These are phyloP conservation scores for Trichoderma hamatum DNA, from an alignment of 2,329 filamentous ascomycete species.

Conservation along the genomic window DNA sequence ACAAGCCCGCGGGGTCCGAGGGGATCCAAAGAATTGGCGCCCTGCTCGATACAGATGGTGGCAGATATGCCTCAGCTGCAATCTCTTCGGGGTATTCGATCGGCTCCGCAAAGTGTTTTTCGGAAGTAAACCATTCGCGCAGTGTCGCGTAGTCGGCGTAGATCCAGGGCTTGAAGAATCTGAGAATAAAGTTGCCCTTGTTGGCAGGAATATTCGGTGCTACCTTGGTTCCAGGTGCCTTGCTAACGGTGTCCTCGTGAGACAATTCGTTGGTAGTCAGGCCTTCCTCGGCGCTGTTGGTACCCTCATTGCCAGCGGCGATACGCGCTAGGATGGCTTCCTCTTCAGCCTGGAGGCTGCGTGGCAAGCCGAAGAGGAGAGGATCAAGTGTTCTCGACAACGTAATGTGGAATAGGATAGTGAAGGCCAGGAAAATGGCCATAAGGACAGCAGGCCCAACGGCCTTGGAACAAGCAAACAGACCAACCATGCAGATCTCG, in stretches of 20 bases:
- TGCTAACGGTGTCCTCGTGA: constrained; percentile 25
- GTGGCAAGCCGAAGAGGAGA: constrained; percentile 71
- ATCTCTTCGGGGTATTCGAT: constrained; percentile 61
- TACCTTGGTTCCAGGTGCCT: constrained; percentile 32
- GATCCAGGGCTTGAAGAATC: constrained; percentile 75
- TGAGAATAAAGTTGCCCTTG: constrained; percentile 57
- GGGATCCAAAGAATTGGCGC: constrained; percentile 76
- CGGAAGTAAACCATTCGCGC: constrained; percentile 48
- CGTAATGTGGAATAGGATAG: constrained; percentile 74
- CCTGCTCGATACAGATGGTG: constrained; percentile 66
- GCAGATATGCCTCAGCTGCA: constrained; percentile 70
- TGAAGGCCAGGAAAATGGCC: constrained; percentile 74
- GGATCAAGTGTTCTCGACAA: constrained; percentile 71
- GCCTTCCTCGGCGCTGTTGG: constrained; percentile 36
- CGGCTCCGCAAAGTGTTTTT: constrained; percentile 13
- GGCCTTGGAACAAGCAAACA: constrained; percentile 71
- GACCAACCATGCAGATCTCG: constrained; percentile 77
- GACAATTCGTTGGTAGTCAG: constrained; percentile 23
- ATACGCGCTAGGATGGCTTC: constrained; percentile 42
- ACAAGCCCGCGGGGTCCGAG: constrained; percentile 69
- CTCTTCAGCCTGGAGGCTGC: constrained; percentile 55
- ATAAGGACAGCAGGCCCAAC: constrained; percentile 74
- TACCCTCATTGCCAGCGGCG: constrained; percentile 31
- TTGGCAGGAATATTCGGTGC: constrained; percentile 39
- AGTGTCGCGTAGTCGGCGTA: constrained; percentile 73